Conservation (phyloP, 495 filamentous ascomycete genomes). For the Hypomontagnella submonticulosa region DNA sequence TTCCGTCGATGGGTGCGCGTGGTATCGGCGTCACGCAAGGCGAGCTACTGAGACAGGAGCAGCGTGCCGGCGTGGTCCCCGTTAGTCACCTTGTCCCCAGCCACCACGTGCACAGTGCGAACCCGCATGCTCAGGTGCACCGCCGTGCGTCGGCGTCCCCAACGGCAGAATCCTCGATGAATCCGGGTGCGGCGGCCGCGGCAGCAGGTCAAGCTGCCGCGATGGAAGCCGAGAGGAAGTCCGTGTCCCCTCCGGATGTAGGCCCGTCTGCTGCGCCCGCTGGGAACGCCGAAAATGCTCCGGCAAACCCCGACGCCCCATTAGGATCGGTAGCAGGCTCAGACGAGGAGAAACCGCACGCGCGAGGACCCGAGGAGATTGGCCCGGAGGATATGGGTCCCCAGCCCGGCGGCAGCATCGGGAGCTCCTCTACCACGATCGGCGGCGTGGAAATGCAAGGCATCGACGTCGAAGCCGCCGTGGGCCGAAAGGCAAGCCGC, state of each 20-base stretch:
- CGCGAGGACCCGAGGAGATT: slow-evolving; percentile 81
- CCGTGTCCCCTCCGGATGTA: slow-evolving; percentile 31
- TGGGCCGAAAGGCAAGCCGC: slow-evolving; percentile 54
- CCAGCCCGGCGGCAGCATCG: slow-evolving; percentile 60
- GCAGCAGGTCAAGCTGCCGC: slow-evolving; percentile 9
- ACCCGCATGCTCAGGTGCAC: slow-evolving; percentile 46
- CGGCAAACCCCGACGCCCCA: slow-evolving; percentile 42
- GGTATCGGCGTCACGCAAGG: slow-evolving; percentile 72
- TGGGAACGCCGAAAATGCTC: slow-evolving; percentile 24
- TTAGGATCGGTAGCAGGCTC: slow-evolving; percentile 45
- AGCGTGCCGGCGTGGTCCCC: slow-evolving; percentile 74
- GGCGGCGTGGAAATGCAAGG: slow-evolving; percentile 55
- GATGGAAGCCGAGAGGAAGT: slow-evolving; percentile 42
- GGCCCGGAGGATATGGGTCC: slow-evolving; percentile 89
- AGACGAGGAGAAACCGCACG: slow-evolving; percentile 78
- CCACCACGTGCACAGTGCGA: slow-evolving; percentile 44
- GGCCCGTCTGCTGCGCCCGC: slow-evolving; percentile 16
- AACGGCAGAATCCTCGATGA: slow-evolving; percentile 35
- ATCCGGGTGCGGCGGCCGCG: slow-evolving; percentile 16
- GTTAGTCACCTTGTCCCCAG: slow-evolving; percentile 57
- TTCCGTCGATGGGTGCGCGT: slow-evolving; percentile 56
- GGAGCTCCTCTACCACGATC: slow-evolving; percentile 26
- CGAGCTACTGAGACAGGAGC: slow-evolving; percentile 81
- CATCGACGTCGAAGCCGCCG: slow-evolving; percentile 65
- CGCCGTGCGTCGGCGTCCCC: slow-evolving; percentile 36